phyloP scores from a whole-genome alignment of 192 early-diverging fungal genomes.

The Backusella parvicylindrica region DNA sequence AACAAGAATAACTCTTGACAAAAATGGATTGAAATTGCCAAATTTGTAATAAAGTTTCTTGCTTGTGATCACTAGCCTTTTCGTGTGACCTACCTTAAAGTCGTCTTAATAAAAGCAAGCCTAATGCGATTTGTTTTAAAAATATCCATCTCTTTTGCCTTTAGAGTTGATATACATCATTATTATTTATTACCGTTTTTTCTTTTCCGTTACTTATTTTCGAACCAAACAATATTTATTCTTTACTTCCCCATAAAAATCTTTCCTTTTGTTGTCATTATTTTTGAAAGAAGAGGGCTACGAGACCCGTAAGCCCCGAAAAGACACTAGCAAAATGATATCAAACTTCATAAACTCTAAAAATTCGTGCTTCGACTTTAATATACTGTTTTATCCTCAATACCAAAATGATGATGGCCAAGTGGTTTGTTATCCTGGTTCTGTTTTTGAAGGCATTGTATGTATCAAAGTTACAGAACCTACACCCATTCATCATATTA shows the following conservation, averaged over 20 bases:
- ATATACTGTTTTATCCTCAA: conserved; percentile 5
- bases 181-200: neutral
- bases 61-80: neutral
- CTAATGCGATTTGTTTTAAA: neutral
- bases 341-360: conserved; percentile 7
- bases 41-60: neutral
- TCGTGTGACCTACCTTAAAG: neutral
- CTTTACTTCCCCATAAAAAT: neutral
- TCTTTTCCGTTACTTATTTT: neutral
- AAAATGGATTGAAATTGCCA: neutral
- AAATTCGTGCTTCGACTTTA: conserved; percentile 1
- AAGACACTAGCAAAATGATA: conserved; percentile 1
- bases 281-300: conserved; percentile 14
- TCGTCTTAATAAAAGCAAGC: neutral
- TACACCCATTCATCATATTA: conserved; percentile 1
- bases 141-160: neutral
- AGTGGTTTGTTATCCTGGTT: conserved; percentile 21
- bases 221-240: neutral
- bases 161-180: neutral
- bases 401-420: neutral
- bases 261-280: conserved; percentile 6
- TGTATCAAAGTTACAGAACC: conserved; percentile 8
- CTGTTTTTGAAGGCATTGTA: conserved; percentile 25
- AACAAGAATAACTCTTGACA: neutral
- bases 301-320: neutral